Evolutionary conservation across 2,329 filamentous ascomycete species (phyloP).

Genomic region (Ramularia collo-cygni): DNA sequence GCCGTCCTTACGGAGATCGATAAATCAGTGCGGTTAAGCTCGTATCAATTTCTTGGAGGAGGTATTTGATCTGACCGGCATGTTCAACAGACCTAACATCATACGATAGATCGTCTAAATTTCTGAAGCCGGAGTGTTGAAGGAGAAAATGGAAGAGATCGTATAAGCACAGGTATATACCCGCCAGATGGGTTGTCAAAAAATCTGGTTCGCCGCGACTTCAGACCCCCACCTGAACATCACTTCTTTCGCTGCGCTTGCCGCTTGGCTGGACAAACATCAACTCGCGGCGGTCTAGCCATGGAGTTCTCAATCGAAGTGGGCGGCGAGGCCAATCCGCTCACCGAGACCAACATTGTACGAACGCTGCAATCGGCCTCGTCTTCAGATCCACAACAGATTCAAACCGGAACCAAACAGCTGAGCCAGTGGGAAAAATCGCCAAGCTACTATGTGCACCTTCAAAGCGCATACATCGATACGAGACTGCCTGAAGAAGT

Average conservation of each 20-base stretch:
- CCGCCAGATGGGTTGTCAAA: too few relatives aligned
- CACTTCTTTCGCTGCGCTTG: slow-evolving; percentile 26
- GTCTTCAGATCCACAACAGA: slow-evolving; percentile 42
- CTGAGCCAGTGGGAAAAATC: slow-evolving; percentile 45
- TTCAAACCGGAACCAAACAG: slow-evolving; percentile 48
- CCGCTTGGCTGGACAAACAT: too few relatives aligned
- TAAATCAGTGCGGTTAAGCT: slow-evolving; percentile 14
- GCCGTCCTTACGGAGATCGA: slow-evolving; percentile 29
- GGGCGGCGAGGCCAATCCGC: slow-evolving; percentile 65
- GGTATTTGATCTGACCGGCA: slow-evolving; percentile 42
- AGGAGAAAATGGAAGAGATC: too few relatives aligned
- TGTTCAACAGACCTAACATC: slow-evolving; percentile 46
- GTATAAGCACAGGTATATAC: too few relatives aligned
- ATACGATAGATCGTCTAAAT: too few relatives aligned
- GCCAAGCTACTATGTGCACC: slow-evolving; percentile 42
- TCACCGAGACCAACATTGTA: slow-evolving; percentile 42
- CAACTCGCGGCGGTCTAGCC: too few relatives aligned
- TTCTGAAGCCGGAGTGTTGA: too few relatives aligned
- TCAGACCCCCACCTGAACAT: slow-evolving; percentile 12
- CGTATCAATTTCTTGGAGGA: slow-evolving; percentile 31
- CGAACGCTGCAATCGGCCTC: slow-evolving; percentile 44
- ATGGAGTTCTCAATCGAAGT: slow-evolving; percentile 71
- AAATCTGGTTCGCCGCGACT: too few relatives aligned
- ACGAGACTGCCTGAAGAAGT: slow-evolving; percentile 67
- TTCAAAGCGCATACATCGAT: slow-evolving; percentile 69